Evolutionary conservation across 139 green algal genomes (phyloP).

Genomic region (Protoeuglena noctilucae): DNA sequence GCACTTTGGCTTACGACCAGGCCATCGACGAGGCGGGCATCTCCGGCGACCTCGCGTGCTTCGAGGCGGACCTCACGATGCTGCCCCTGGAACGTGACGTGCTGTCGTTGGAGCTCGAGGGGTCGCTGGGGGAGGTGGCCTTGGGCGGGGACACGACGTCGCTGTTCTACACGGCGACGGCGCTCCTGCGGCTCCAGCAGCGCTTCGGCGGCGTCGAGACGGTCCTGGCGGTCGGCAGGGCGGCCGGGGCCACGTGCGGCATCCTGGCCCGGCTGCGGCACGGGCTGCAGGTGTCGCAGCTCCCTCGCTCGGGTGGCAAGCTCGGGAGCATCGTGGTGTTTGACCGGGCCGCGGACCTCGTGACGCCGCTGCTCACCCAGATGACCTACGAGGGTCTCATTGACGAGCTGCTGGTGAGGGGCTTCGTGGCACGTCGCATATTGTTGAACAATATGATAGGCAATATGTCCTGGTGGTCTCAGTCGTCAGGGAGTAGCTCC

Average conservation of each 20-base stretch:
- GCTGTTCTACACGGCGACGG: neutral
- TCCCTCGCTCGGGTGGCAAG: neutral
- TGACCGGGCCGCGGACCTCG: constrained; percentile 2
- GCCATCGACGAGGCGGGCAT: neutral
- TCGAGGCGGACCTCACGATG: neutral
- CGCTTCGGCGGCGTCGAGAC: neutral
- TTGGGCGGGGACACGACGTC: neutral
- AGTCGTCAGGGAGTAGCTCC: too few species aligned
- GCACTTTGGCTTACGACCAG: neutral
- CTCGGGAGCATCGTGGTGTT: neutral
- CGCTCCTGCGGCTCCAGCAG: neutral
- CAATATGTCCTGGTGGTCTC: too few species aligned
- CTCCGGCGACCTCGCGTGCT: neutral
- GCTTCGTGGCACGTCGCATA: too few species aligned
- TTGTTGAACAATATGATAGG: too few species aligned
- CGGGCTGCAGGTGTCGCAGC: neutral
- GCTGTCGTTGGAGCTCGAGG: neutral
- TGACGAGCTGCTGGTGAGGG: constrained; percentile 5
- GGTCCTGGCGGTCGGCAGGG: neutral
- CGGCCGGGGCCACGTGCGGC: neutral
- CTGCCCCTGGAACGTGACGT: neutral
- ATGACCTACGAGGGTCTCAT: constrained; percentile 8
- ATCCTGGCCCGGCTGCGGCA: neutral
- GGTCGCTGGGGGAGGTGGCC: neutral
- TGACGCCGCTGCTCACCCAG: constrained; percentile 7